These are phyloP conservation scores for Apophysomyces elegans DNA, from an alignment of 371 early-diverging fungal genomes.

Conservation along the genomic window DNA sequence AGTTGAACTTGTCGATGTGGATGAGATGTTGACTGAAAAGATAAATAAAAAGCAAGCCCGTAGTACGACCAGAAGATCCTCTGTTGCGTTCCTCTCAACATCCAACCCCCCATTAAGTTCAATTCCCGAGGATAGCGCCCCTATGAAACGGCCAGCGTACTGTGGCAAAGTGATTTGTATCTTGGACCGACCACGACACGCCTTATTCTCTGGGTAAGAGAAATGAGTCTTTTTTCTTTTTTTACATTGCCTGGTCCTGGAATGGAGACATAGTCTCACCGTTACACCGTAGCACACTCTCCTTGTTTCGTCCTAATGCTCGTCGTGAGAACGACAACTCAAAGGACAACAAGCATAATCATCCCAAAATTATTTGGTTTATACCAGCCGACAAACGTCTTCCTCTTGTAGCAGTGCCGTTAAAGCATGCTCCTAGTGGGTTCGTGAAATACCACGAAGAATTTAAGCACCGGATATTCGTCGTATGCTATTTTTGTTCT, in stretches of 20 bases:
- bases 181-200: slow-evolving; percentile 34
- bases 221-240: neutral
- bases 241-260: neutral
- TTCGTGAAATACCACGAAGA: slow-evolving; percentile 42
- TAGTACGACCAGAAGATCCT: slow-evolving; percentile 13
- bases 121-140: slow-evolving; percentile 26
- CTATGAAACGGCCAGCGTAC: slow-evolving; percentile 21
- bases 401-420: slow-evolving; percentile 64
- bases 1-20: slow-evolving; percentile 60
- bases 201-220: slow-evolving; percentile 41
- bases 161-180: slow-evolving; percentile 43
- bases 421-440: slow-evolving; percentile 37
- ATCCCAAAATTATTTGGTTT: slow-evolving; percentile 62
- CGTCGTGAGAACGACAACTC: slow-evolving; percentile 19
- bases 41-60: slow-evolving; percentile 32
- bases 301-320: slow-evolving; percentile 34
- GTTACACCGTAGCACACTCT: slow-evolving; percentile 26
- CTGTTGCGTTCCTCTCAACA: slow-evolving; percentile 15
- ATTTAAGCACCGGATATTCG: slow-evolving; percentile 40
- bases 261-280: too few species aligned
- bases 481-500: slow-evolving; percentile 23
- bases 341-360: slow-evolving; percentile 25
- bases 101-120: slow-evolving; percentile 9
- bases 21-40: slow-evolving; percentile 48
- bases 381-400: slow-evolving; percentile 65